phyloP scores from a whole-genome alignment of 2,329 filamentous ascomycete species.

The Botrytis hyacinthi region DNA sequence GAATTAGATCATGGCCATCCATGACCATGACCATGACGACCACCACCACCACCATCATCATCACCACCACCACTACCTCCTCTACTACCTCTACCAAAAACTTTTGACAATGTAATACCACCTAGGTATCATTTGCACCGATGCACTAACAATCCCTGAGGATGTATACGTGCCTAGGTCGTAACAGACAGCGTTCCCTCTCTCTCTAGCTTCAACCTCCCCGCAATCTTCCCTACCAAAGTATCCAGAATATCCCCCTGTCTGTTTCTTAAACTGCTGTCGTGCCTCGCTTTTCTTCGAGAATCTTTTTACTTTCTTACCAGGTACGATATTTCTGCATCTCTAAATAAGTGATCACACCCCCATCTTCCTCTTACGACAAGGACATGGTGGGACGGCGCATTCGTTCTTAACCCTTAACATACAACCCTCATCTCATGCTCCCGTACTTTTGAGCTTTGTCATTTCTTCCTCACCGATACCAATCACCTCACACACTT shows the following conservation, averaged over 20 bases:
- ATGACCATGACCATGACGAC: not conserved
- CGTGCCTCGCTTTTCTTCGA: conserved; percentile 15
- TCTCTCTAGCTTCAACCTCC: conserved; percentile 16
- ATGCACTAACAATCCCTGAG: not conserved
- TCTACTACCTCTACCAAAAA: not conserved
- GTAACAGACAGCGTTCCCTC: not conserved
- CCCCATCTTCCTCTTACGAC: conserved; percentile 12
- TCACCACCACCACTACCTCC: not conserved
- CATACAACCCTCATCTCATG: not conserved
- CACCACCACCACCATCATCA: not conserved
- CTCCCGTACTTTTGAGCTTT: not conserved
- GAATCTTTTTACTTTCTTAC: conserved; percentile 13
- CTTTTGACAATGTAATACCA: not conserved
- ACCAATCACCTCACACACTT: conserved; percentile 1
- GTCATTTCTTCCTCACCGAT: conserved; percentile 6
- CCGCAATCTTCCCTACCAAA: conserved; percentile 18
- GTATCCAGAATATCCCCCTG: not conserved
- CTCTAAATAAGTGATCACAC: conserved; percentile 12
- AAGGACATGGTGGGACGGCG: not conserved
- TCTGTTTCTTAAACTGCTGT: not conserved
- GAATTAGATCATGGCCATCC: not conserved
- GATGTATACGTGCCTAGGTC: not conserved
- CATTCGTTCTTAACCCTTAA: conserved; percentile 1
- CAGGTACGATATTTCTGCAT: not conserved
- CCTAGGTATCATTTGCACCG: not conserved